These are phyloP conservation scores for Dactylorhiza incarnata DNA, from an alignment of 106 monocot genomes.

Conservation along the genomic window DNA sequence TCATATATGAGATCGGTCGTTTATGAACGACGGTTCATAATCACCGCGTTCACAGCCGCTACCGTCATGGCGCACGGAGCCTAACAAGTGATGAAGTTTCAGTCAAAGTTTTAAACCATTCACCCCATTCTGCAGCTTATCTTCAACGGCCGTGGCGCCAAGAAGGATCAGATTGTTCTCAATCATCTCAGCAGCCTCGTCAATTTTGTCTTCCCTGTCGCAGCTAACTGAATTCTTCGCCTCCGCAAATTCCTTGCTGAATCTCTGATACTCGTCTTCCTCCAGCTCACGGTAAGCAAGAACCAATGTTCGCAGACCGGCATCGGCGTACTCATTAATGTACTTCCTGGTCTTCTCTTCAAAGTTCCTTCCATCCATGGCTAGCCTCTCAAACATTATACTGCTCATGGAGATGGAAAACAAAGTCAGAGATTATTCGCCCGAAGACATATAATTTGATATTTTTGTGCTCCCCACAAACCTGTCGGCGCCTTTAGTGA, in stretches of 20 bases:
- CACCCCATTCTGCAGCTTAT: conserved; percentile 95
- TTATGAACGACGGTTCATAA: too few relatives aligned
- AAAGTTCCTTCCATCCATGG: conserved; percentile 40
- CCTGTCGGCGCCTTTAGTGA: conserved; percentile 94
- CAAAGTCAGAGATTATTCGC: background rate
- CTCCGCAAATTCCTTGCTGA: conserved; percentile 45
- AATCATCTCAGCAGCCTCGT: conserved; percentile 54
- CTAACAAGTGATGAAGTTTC: too few relatives aligned
- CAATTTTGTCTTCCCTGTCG: conserved; percentile 86
- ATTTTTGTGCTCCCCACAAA: conserved; percentile 10
- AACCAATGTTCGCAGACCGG: conserved; percentile 85
- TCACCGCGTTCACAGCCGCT: too few relatives aligned
- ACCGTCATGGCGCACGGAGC: too few relatives aligned
- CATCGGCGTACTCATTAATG: conserved; percentile 77
- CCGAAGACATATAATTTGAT: background rate
- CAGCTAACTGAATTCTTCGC: conserved; percentile 73
- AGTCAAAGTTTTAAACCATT: conserved; percentile 8
- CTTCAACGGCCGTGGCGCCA: conserved; percentile 94
- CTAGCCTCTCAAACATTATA: conserved; percentile 85
- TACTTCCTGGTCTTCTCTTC: conserved; percentile 67
- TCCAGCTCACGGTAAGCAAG: conserved; percentile 85
- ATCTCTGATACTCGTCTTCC: conserved; percentile 57
- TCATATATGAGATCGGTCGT: too few relatives aligned
- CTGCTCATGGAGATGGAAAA: conserved; percentile 22
- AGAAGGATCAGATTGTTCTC: conserved; percentile 83